Percentiles rank a stretch among this genome's conserved stretches.
Evolutionary conservation across 805 yeast species (phyloP).

Genomic region (Candida taoyuanica): DNA sequence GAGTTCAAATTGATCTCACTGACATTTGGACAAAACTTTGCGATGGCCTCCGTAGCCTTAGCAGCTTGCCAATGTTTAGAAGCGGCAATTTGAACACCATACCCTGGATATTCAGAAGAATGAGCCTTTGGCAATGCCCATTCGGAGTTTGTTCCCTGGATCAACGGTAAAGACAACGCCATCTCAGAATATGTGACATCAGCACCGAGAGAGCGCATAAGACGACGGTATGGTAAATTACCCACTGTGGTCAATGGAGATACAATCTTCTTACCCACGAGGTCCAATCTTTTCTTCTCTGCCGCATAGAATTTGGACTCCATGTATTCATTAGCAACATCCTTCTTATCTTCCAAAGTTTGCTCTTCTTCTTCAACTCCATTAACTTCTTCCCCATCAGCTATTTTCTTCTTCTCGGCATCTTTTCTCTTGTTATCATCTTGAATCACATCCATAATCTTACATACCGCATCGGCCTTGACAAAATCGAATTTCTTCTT

Average conservation of each 20-base stretch:
- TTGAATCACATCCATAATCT: conserved; percentile 59
- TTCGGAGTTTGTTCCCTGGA: conserved; percentile 89
- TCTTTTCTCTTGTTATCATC: conserved; percentile 33
- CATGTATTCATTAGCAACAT: conserved; percentile 46
- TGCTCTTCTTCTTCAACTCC: conserved; percentile 2
- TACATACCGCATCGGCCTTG: conserved; percentile 51
- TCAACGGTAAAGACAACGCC: conserved; percentile 82
- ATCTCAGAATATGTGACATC: conserved; percentile 93
- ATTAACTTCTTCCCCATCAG: background rate
- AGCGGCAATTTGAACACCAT: conserved; percentile 91
- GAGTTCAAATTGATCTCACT: conserved; percentile 87
- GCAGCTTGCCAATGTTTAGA: conserved; percentile 91
- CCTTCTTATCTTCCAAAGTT: conserved; percentile 26
- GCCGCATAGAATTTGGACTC: conserved; percentile 73
- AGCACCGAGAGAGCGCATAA: conserved; percentile 87
- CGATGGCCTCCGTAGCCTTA: conserved; percentile 81
- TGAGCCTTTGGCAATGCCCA: conserved; percentile 98
- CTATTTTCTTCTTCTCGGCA: conserved; percentile 28
- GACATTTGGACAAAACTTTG: conserved; percentile 52
- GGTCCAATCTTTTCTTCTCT: conserved; percentile 77
- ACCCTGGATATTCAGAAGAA: conserved; percentile 73
- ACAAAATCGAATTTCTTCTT: conserved; percentile 57
- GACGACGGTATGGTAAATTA: conserved; percentile 87
- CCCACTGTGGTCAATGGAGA: conserved; percentile 98
- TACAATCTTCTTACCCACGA: conserved; percentile 73